phyloP scores from a whole-genome alignment of 805 yeast genomes.

The Saturnispora halmiae region DNA sequence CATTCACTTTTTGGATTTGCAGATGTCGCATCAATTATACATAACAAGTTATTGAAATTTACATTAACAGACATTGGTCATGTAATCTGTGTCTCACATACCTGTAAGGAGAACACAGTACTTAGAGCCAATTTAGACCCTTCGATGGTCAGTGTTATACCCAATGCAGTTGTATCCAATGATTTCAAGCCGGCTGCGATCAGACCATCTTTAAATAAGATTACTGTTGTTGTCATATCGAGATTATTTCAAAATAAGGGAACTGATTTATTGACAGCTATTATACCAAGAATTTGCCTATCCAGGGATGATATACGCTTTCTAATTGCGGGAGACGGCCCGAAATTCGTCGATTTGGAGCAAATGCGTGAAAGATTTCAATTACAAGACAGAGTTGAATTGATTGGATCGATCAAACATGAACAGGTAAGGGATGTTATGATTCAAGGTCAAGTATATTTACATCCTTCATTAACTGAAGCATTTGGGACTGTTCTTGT shows the following conservation, averaged over 20 bases:
- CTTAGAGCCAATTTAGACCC: conserved; percentile 81
- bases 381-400: conserved; percentile 77
- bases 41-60: conserved; percentile 79
- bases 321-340: conserved; percentile 94
- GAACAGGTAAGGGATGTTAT: conserved; percentile 89
- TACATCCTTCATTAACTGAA: conserved; percentile 91
- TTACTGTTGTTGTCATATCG: conserved; percentile 86
- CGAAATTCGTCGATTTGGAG: conserved; percentile 84
- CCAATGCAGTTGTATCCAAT: conserved; percentile 84
- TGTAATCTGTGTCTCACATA: conserved; percentile 92
- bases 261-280: conserved; percentile 74
- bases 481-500: conserved; percentile 97
- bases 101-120: conserved; percentile 93
- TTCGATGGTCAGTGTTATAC: conserved; percentile 72
- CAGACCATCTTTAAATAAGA: conserved; percentile 30
- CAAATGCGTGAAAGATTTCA: conserved; percentile 87
- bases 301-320: conserved; percentile 58
- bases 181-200: conserved; percentile 55
- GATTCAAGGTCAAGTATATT: conserved; percentile 87
- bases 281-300: conserved; percentile 75
- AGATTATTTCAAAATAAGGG: conserved; percentile 95
- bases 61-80: conserved; percentile 81
- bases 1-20: conserved; percentile 94
- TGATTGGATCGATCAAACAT: conserved; percentile 82
- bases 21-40: conserved; percentile 71